Percentiles rank a stretch among this genome's conserved stretches.
Conservation (phyloP, 2,329 filamentous ascomycete species). For the Talaromyces rugulosus region DNA sequence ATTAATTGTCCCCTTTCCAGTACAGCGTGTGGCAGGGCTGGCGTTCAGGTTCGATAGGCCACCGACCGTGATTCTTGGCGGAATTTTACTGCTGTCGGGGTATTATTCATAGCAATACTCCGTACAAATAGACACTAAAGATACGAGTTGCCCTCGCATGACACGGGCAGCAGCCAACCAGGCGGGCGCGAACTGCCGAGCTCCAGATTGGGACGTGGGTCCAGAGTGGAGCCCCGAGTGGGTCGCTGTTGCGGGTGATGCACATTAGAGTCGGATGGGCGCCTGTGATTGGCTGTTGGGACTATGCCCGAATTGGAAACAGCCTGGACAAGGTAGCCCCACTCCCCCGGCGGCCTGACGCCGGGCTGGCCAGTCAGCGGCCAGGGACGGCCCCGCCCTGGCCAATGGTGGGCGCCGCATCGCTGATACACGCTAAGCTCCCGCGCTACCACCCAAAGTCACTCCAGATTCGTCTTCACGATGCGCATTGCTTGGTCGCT, state of each 20-base stretch:
- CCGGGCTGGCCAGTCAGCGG: background rate
- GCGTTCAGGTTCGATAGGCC: background rate
- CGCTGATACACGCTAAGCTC: background rate
- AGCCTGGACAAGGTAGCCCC: background rate
- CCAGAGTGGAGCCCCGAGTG: background rate
- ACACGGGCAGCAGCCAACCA: background rate
- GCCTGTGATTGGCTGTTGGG: conserved; percentile 8
- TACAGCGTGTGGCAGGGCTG: background rate
- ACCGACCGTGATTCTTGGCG: background rate
- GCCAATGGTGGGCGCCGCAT: background rate
- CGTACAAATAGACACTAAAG: background rate
- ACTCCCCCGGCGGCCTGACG: background rate
- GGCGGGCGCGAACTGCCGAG: background rate
- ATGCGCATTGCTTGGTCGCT: background rate
- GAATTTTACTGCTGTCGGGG: background rate
- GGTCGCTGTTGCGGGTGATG: conserved; percentile 7
- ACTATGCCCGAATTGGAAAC: conserved; percentile 12
- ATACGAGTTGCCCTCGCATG: background rate
- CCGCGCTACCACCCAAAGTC: background rate
- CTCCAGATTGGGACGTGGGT: background rate
- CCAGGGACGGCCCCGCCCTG: background rate
- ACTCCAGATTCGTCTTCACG: background rate
- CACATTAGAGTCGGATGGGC: background rate
- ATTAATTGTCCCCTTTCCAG: background rate
- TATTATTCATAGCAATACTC: background rate